phyloP scores from a whole-genome alignment of 345 rosid species.

The Hibiscus tridactylites region DNA sequence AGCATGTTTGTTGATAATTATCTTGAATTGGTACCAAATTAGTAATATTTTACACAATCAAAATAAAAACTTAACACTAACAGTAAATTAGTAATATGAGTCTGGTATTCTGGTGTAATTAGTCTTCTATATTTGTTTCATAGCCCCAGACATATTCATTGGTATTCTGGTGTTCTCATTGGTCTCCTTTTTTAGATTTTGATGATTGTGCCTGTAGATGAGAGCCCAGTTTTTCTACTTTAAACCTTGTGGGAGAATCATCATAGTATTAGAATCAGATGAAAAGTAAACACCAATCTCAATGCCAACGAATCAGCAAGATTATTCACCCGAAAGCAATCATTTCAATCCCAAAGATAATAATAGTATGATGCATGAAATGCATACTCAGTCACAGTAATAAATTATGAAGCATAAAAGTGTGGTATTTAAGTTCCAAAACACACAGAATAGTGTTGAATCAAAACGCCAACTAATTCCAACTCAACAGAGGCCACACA shows the following conservation, averaged over 20 bases:
- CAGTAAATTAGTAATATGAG: no score
- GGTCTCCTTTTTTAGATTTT: conserved; percentile 28
- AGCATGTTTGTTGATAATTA: no score
- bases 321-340: not conserved
- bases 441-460: not conserved
- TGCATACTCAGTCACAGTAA: not conserved
- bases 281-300: not conserved
- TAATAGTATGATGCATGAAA: not conserved
- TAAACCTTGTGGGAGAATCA: conserved; percentile 15
- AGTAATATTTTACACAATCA: no score
- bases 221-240: conserved; percentile 12
- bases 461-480: not conserved
- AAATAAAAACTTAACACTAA: no score
- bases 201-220: conserved; percentile 49
- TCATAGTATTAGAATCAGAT: not conserved
- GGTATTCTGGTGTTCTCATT: no score
- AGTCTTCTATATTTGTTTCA: no score
- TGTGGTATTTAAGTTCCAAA: not conserved
- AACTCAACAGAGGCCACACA: not conserved
- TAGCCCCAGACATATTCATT: no score
- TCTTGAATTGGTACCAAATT: no score
- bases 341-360: not conserved
- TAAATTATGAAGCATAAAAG: not conserved
- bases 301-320: not conserved
- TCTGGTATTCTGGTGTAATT: no score